Percentiles rank a stretch among this genome's conserved stretches.
Evolutionary conservation across 1,284 basidiomycete species (phyloP).

Genomic region (Amylostereum chailletii): DNA sequence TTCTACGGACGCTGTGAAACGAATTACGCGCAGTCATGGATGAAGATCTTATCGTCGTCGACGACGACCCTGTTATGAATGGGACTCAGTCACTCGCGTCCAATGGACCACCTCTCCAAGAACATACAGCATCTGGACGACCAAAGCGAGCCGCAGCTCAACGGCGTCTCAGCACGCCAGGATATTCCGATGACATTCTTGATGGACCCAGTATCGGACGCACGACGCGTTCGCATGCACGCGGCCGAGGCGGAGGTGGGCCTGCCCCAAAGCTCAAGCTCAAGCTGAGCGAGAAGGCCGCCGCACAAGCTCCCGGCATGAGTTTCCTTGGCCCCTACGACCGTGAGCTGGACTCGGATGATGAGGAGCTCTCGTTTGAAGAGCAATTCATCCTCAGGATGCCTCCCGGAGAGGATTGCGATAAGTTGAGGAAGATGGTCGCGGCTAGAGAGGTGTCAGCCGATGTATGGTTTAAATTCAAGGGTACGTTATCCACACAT

Average conservation of each 20-base stretch:
- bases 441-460: conserved; percentile 69
- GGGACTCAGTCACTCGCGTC: too few species aligned
- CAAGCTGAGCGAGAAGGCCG: conserved; percentile 74
- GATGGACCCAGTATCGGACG: conserved; percentile 18
- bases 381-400: conserved; percentile 95
- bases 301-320: conserved; percentile 66
- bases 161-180: conserved; percentile 9
- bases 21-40: conserved; percentile 26
- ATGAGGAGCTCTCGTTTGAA: conserved; percentile 92
- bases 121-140: conserved; percentile 6
- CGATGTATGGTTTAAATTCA: conserved; percentile 98
- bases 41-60: conserved; percentile 59
- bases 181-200: conserved; percentile 7
- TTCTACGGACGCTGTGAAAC: too few species aligned
- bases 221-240: conserved; percentile 27
- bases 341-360: conserved; percentile 89
- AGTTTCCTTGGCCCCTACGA: conserved; percentile 86
- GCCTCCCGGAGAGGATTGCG: conserved; percentile 77
- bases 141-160: conserved; percentile 13
- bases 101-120: background rate
- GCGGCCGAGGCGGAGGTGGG: conserved; percentile 23
- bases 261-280: conserved; percentile 73
- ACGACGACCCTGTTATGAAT: conserved; percentile 30
- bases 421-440: conserved; percentile 76
- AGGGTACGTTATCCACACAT: conserved; percentile 46